phyloP scores from a whole-genome alignment of 2,329 filamentous ascomycete species.

The Neonectria neomacrospora region DNA sequence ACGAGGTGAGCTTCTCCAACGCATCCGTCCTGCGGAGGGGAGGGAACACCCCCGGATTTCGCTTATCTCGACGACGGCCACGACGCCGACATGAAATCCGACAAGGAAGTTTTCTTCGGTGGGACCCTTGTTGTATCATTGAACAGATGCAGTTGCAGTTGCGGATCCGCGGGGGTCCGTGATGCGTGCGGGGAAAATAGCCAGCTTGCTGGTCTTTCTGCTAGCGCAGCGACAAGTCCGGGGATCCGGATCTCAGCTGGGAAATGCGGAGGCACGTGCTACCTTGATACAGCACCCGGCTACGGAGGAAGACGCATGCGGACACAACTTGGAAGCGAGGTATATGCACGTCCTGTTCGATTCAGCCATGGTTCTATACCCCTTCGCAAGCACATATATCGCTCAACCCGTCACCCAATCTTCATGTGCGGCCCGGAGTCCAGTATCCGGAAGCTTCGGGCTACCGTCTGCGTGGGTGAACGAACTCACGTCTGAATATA shows the following conservation, averaged over 20 bases:
- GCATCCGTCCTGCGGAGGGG: background rate
- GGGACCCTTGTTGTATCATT: no score
- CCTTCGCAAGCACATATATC: background rate
- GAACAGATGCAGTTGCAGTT: background rate
- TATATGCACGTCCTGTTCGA: background rate
- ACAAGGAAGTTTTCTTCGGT: background rate
- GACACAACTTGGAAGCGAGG: background rate
- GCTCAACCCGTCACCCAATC: background rate
- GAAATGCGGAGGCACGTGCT: background rate
- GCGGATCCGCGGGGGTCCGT: conserved; percentile 10
- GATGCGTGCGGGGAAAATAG: conserved; percentile 6
- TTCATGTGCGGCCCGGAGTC: background rate
- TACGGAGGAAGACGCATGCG: background rate
- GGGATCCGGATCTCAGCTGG: background rate
- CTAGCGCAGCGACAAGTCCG: conserved; percentile 1
- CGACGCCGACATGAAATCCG: background rate
- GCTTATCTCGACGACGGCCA: conserved; percentile 1
- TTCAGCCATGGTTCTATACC: background rate
- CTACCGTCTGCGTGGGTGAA: no score
- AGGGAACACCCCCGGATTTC: no score
- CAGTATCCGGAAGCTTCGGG: background rate
- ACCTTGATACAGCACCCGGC: background rate
- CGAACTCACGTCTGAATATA: background rate
- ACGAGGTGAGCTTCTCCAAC: conserved; percentile 12
- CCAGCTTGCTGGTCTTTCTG: conserved; percentile 3